These are phyloP conservation scores for Cicer yamashitae DNA, from an alignment of 306 rosid genomes.

Conservation along the genomic window DNA sequence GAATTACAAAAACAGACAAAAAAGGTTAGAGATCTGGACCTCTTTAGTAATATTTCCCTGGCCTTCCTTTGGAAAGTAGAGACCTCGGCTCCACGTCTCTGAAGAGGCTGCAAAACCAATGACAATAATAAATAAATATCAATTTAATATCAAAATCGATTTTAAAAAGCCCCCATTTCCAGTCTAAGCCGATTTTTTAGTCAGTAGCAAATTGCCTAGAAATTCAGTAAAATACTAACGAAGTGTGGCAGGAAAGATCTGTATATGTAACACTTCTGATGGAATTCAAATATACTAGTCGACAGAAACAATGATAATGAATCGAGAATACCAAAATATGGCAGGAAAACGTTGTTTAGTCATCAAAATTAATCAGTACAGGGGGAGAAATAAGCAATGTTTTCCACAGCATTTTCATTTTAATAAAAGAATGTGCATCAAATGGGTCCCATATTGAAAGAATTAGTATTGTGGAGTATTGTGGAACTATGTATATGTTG, in stretches of 20 bases:
- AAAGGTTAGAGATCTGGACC: conserved; percentile 51
- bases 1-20: conserved; percentile 31
- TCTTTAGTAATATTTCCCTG: conserved; percentile 65
- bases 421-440: background rate
- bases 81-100: conserved; percentile 69
- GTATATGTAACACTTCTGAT: conserved; percentile 27
- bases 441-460: background rate
- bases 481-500: background rate
- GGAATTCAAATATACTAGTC: conserved; percentile 3
- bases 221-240: conserved; percentile 27
- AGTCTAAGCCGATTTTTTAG: conserved; percentile 2
- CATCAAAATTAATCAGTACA: conserved; percentile 22
- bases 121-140: conserved; percentile 31
- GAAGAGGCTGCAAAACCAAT: conserved; percentile 71
- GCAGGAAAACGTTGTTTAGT: background rate
- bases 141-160: background rate
- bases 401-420: conserved; percentile 7
- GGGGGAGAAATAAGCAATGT: background rate
- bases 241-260: background rate
- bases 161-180: conserved; percentile 6
- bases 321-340: conserved; percentile 31
- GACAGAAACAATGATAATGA: conserved; percentile 14
- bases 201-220: conserved; percentile 21
- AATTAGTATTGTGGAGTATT: background rate
- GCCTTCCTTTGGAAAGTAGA: conserved; percentile 68